A percentile compares a stretch with the other conserved stretches of the same genome.
phyloP scores from a whole-genome alignment of 495 filamentous ascomycete genomes.

The Neurospora tetrasperma region DNA sequence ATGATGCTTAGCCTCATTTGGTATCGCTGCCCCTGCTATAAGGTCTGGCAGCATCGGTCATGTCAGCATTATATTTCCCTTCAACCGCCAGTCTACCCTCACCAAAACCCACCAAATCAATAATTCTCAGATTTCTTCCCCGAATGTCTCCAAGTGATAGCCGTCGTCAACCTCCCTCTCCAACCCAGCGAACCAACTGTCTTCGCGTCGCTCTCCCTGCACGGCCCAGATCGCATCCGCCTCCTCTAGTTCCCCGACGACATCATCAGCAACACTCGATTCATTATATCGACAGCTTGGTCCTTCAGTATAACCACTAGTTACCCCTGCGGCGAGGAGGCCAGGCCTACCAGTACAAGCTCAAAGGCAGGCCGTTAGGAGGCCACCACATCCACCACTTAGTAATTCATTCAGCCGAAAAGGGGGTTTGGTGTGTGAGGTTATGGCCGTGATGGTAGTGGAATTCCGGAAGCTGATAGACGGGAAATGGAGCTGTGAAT shows the following conservation, averaged over 20 bases:
- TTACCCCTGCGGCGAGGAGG: background rate
- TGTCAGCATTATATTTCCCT: background rate
- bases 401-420: conserved; percentile 9
- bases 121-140: background rate
- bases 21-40: background rate
- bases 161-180: background rate
- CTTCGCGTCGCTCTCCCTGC: conserved; percentile 13
- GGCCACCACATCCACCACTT: conserved; percentile 7
- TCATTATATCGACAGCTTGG: conserved; percentile 21
- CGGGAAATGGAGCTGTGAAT: background rate
- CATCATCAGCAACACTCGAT: conserved; percentile 18
- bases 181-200: background rate
- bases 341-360: conserved; percentile 7
- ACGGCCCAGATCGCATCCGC: conserved; percentile 10
- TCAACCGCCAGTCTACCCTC: background rate
- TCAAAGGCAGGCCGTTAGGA: conserved; percentile 12
- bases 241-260: conserved; percentile 11
- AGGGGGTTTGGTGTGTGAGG: background rate
- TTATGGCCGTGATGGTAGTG: background rate
- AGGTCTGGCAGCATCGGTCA: too few relatives aligned
- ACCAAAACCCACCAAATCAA: background rate
- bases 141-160: background rate
- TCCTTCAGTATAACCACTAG: conserved; percentile 5
- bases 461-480: background rate
- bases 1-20: background rate